Base-by-base conservation (phyloP, 2,329 filamentous ascomycete species). In the Colletotrichum sp. region DNA sequence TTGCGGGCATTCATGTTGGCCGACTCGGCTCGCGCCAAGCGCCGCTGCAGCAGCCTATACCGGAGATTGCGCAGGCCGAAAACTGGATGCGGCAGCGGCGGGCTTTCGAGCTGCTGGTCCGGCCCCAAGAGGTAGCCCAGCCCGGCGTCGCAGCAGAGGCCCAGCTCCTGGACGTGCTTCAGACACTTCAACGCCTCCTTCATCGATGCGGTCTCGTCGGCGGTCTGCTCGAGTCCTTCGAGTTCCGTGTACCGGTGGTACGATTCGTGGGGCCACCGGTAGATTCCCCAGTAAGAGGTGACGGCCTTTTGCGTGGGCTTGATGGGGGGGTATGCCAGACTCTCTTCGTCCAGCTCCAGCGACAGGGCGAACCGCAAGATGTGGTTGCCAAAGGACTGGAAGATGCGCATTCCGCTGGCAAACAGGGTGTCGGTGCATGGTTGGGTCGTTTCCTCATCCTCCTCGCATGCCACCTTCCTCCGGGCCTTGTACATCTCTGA, bases 61-160 rank as follows among this genome's bases (percentile, higher is more conserved):
- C 59, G 75, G 21, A 63, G 66, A 16, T 57, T 66, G 59, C 77
- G 67, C 2, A 76, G 65, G 13, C 78, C 78, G 75, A 87, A 87
- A n/a, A 87, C 82, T 4, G 84, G 81, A 18, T 83, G 81, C 7
- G 77, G 81, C 39, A 77, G 75, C 3, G 84, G 84, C 21, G 86
- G 83, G 63, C 89, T 85, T 24, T 89, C 84, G 7, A 85, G 85
- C 61, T 88, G 88, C 21, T 87, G 83, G 81, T 94, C 92, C 2
- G 92, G 91, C 1, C 93, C 92, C 63, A 86, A 85, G 13, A 95
- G 87, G 87, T 92, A 95, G 13, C 93, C 93, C 48, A 95, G 86
- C 12, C 93, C 93, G 72, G 89, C 92, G 80, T 94, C 92, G 55
- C 94, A 88, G 21, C 91, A 94, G 5, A 95, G 83, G 0, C 91